phyloP scores from a whole-genome alignment of 2,329 filamentous ascomycete species.

The Pseudogymnoascus sp. region DNA sequence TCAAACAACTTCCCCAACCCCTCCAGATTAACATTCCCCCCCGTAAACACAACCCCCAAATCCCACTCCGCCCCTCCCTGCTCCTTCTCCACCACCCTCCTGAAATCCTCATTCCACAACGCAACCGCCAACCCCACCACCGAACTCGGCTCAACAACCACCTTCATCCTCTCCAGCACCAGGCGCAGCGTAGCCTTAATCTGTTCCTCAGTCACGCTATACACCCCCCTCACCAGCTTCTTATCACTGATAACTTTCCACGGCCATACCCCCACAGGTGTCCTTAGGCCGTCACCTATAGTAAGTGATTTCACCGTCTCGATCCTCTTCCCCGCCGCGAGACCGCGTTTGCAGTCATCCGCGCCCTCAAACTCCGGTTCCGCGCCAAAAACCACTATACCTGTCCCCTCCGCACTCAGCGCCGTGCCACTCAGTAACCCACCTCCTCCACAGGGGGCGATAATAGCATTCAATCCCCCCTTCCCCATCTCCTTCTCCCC shows the following conservation, averaged over 20 bases:
- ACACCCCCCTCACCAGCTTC: conserved; percentile 60
- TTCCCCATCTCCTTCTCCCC: conserved; percentile 13
- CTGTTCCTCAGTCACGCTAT: conserved; percentile 69
- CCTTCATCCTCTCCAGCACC: conserved; percentile 79
- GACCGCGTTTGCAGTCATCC: conserved; percentile 70
- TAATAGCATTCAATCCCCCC: conserved; percentile 54
- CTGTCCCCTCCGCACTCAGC: conserved; percentile 62
- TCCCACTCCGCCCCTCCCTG: conserved; percentile 68
- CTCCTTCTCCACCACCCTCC: conserved; percentile 58
- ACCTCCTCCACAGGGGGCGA: conserved; percentile 79
- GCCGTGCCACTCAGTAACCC: conserved; percentile 81
- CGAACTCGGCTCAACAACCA: conserved; percentile 81
- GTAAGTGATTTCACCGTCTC: conserved; percentile 64
- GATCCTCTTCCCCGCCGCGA: conserved; percentile 56
- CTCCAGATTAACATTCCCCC: conserved; percentile 51
- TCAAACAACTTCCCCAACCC: conserved; percentile 43
- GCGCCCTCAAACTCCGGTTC: conserved; percentile 77
- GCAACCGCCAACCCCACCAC: conserved; percentile 77
- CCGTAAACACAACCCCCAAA: conserved; percentile 50
- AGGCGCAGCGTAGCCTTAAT: conserved; percentile 69
- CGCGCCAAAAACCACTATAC: conserved; percentile 71
- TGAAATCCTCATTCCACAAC: conserved; percentile 79
- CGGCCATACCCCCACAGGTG: conserved; percentile 66
- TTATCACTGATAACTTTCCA: conserved; percentile 70
- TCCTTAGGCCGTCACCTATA: conserved; percentile 81